Conservation (phyloP, 768 basidiomycete species). For the Myochromella boudieri region DNA sequence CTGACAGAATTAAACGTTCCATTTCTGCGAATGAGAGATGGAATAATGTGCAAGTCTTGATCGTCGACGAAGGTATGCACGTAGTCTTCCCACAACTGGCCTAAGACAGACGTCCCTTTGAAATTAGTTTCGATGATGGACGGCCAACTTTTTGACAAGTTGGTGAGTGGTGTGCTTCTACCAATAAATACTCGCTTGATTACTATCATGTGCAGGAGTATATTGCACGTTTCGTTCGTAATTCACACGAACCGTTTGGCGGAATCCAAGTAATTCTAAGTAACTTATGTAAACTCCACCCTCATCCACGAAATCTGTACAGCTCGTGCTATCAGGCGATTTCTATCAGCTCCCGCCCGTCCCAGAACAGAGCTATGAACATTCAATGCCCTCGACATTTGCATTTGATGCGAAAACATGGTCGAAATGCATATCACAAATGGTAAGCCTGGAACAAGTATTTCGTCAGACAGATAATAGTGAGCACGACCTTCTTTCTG, state of each 20-base stretch:
- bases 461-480: conserved; percentile 71
- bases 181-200: conserved; percentile 26
- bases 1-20: conserved; percentile 28
- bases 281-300: not conserved
- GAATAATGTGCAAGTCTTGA: conserved; percentile 49
- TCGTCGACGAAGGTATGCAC: conserved; percentile 75
- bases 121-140: conserved; percentile 73
- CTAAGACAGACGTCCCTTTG: too few relatives aligned
- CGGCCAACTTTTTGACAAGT: conserved; percentile 65
- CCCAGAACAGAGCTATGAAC: conserved; percentile 33
- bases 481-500: conserved; percentile 17
- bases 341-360: conserved; percentile 84
- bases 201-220: conserved; percentile 32
- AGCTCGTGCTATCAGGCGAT: conserved; percentile 76
- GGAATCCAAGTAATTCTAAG: conserved; percentile 56
- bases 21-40: conserved; percentile 37
- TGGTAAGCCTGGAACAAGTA: conserved; percentile 55
- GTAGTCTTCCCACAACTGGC: too few relatives aligned
- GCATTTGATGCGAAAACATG: conserved; percentile 69
- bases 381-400: conserved; percentile 50
- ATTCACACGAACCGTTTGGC: conserved; percentile 52
- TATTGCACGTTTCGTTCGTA: conserved; percentile 41
- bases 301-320: not conserved
- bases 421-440: conserved; percentile 49
- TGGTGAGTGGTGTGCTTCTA: conserved; percentile 38